Evolutionary conservation across 208 protist genomes (phyloP), one percentile per base, ranked within the genome.

Genomic region (Trypanosoma lewisi): DNA sequence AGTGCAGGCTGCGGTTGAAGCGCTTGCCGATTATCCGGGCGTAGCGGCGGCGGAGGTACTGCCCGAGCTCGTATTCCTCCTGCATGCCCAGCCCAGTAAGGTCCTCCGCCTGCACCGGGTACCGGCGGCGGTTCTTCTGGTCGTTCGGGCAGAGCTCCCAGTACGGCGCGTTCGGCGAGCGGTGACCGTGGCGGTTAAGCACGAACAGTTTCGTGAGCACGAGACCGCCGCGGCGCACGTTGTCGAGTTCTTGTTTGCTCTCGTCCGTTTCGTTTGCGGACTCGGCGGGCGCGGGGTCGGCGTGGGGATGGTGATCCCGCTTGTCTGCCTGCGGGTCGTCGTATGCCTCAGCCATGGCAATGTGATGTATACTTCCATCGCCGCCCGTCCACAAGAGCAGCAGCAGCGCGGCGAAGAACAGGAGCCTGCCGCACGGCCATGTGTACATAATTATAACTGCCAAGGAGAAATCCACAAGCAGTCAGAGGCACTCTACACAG

Each of bases 131-230:
- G 64, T 80, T 90, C 30, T 73, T 65, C 21, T 41, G 56, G 37
- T 91, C 83, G n/a, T 75, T 81, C 2, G 81, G 81, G 67, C 87
- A 93, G 69, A 82, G 70, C 21, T 56, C 54, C 87, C 87, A 93
- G 71, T 83, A 93, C 31, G 81, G 79, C 16, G 76, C 80, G 60
- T 93, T 93, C 25, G 87, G 87, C 5, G 83, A 73, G 50, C 87
- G 83, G 63, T 93, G 87, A 30, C 87, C 87, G 56, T 93, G 87
- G 23, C 87, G 83, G 58, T 89, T 90, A 37, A 93, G 62, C 16
- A 87, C 80, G 56, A 93, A 64, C 11, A 93, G 67, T 63, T 91
- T 89, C 1, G 76, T 88, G 14, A 93, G 59, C 3, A 89, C 82
- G 23, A 93, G 77, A 47, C 85, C 73, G 21, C 61, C 62, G 30